Evolutionary conservation across 106 monocot genomes (phyloP), one percentile per base, ranked within the genome.

Genomic region (Allium fistulosum): DNA sequence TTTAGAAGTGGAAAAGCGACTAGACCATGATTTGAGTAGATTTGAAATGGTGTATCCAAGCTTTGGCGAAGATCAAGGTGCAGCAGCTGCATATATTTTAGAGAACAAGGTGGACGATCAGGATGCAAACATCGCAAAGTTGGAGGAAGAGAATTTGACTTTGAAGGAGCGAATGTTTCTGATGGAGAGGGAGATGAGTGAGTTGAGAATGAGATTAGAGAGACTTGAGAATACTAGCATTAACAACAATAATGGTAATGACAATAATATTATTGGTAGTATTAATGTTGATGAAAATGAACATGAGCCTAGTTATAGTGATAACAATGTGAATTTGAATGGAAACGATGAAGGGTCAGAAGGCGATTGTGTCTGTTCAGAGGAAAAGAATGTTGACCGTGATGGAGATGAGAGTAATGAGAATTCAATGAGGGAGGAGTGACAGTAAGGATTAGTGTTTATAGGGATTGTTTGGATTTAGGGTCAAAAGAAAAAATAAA

Each of bases 141-240:
- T 95, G 55, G 88, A 91, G 72, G 95, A 95, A 74, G 95, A 95
- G 78, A 95, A 95, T 48, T 67, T 95, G 71, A 88, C 88, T 18
- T 76, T 95, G 9, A 91, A 84, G 78, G 91, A 95, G 74, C 71
- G 88, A 67, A 59, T 95, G 58, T 95, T 91, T 65, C 61, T 91
- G 57, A 82, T 95, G 88, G 95, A 95, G 77, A 74, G 76, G 58
- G 95, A 95, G 77, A 76, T 95, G 83, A 78, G 62, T 59, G 95
- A 86, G 11, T 56, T 95, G 58, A 72, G 88, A 51, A 66, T 75
- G 62, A 69, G 95, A 66, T 17, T 95, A 62, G 79, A 69, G 66
- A 47, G 74, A 9, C 67, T 94, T 15, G 90, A 94, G 75, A 28
- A 70, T 0, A 48, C 18, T 46, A 57, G 64, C 14, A 69, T 66